These are phyloP conservation scores for Colletotrichum liriopes DNA, from an alignment of 2,329 filamentous ascomycete genomes.

Conservation along the genomic window DNA sequence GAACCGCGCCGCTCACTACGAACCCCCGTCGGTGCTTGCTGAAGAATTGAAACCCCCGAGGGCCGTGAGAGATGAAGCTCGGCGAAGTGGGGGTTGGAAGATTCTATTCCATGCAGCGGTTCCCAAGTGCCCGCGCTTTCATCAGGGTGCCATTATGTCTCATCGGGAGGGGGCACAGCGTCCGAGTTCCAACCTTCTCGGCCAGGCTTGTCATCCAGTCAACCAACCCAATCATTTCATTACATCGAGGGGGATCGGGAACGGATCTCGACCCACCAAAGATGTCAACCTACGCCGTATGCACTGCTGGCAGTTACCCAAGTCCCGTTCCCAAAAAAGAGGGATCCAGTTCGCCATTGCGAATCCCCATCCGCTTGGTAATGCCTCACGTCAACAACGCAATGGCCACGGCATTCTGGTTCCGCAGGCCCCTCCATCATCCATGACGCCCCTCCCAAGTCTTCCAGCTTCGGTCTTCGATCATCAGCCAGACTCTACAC, in stretches of 20 bases:
- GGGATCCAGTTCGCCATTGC: constrained; percentile 22
- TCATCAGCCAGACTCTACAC: constrained; percentile 10
- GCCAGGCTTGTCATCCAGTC: background rate
- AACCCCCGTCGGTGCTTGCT: background rate
- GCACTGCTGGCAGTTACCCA: background rate
- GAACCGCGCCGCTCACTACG: constrained; percentile 10
- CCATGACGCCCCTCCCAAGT: constrained; percentile 21
- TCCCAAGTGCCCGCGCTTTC: constrained; percentile 17
- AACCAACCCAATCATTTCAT: constrained; percentile 1
- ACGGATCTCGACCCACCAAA: constrained; percentile 27
- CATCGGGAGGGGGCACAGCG: constrained; percentile 18
- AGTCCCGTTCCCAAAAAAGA: background rate
- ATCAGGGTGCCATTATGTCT: constrained; percentile 12
- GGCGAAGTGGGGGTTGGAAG: constrained; percentile 10
- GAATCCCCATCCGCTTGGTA: constrained; percentile 25
- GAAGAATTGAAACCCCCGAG: constrained; percentile 1
- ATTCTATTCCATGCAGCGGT: too few relatives aligned
- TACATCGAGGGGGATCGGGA: constrained; percentile 15
- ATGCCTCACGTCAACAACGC: constrained; percentile 37
- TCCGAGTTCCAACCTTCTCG: constrained; percentile 5
- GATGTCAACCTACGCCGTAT: background rate
- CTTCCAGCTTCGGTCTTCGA: constrained; percentile 2
- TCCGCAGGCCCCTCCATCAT: constrained; percentile 8
- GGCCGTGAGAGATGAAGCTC: background rate
- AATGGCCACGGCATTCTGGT: constrained; percentile 1